Conservation (phyloP, 1,284 basidiomycete species). For the Boletus sp. region DNA sequence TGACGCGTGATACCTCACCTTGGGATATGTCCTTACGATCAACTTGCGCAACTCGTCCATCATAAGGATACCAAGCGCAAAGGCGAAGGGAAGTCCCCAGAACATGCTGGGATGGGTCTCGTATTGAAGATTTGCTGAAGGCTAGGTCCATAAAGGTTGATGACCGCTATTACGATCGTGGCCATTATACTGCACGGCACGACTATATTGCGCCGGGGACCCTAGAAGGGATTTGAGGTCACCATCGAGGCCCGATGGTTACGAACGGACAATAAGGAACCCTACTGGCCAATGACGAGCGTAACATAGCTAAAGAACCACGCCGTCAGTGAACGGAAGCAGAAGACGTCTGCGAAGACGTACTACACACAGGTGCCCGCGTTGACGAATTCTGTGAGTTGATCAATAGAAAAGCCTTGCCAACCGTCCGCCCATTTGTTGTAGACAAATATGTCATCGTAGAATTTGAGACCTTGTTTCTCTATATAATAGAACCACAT, state of each 20-base stretch:
- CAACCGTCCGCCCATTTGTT: slow-evolving; percentile 37
- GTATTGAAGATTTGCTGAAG: slow-evolving; percentile 24
- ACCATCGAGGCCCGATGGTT: slow-evolving; percentile 34
- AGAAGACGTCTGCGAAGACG: slow-evolving; percentile 23
- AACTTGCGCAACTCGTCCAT: slow-evolving; percentile 41
- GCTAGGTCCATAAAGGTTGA: slow-evolving; percentile 31
- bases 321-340: slow-evolving; percentile 6
- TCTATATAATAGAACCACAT: slow-evolving; percentile 42
- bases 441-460: slow-evolving; percentile 40
- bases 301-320: slow-evolving; percentile 36
- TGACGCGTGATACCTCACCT: slow-evolving; percentile 23
- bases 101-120: slow-evolving; percentile 39
- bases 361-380: slow-evolving; percentile 42
- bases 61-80: slow-evolving; percentile 37
- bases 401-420: slow-evolving; percentile 26
- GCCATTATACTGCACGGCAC: slow-evolving; percentile 36
- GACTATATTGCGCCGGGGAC: slow-evolving; percentile 34
- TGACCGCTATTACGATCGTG: slow-evolving; percentile 34
- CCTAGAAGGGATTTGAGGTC: slow-evolving; percentile 36
- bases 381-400: slow-evolving; percentile 32
- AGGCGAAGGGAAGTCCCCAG: slow-evolving; percentile 41
- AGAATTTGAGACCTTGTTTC: slow-evolving; percentile 33
- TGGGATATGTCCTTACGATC: slow-evolving; percentile 40
- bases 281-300: slow-evolving; percentile 36
- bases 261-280: slow-evolving; percentile 32